Evolutionary conservation across 805 yeast species (phyloP).

Genomic region (Candida ficus): DNA sequence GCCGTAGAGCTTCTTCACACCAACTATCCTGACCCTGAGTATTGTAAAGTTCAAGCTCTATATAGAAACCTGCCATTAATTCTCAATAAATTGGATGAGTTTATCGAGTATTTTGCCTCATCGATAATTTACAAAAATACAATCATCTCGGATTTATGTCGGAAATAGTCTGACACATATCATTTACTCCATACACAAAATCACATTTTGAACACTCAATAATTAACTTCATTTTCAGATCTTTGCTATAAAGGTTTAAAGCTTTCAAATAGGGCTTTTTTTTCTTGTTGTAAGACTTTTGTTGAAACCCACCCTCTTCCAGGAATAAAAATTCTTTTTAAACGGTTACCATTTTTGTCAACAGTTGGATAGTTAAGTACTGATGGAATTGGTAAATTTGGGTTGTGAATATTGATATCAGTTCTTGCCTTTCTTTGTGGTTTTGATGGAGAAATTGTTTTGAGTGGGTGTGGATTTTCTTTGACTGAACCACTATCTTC

Average conservation of each 20-base stretch:
- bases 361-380: slow-evolving; percentile 18
- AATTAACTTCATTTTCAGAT: too few relatives aligned
- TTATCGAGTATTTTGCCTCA: too few relatives aligned
- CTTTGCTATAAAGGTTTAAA: too few relatives aligned
- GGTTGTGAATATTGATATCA: slow-evolving; percentile 20
- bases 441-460: not conserved
- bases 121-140: too few relatives aligned
- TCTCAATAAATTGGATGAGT: too few relatives aligned
- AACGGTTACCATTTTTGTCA: slow-evolving; percentile 36
- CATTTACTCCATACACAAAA: too few relatives aligned
- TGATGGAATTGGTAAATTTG: slow-evolving; percentile 20
- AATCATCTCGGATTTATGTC: not conserved
- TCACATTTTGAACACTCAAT: too few relatives aligned
- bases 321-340: slow-evolving; percentile 41
- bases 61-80: slow-evolving; percentile 1
- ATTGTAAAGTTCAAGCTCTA: slow-evolving; percentile 15
- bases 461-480: not conserved
- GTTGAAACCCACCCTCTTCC: slow-evolving; percentile 45
- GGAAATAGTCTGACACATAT: too few relatives aligned
- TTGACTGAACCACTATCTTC: not conserved
- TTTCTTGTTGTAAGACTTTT: slow-evolving; percentile 16
- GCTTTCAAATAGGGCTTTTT: slow-evolving; percentile 6
- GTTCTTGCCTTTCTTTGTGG: slow-evolving; percentile 13
- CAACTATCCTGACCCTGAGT: slow-evolving; percentile 2
- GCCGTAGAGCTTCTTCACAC: not conserved